These are phyloP conservation scores for Taiwanofungus camphoratus DNA, from an alignment of 1,284 basidiomycete species.

Conservation along the genomic window DNA sequence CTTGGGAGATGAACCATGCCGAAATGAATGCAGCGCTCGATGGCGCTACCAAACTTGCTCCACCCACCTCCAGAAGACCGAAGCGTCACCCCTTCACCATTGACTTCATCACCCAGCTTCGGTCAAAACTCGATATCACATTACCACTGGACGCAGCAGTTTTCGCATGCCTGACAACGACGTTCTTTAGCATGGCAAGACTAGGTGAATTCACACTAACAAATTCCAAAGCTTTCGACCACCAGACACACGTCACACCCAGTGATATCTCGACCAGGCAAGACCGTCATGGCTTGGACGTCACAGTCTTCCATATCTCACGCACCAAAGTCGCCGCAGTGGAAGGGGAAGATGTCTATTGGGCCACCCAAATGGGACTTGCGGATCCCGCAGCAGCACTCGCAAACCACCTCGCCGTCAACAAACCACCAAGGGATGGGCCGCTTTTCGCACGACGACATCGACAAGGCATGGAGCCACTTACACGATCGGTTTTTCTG, in stretches of 20 bases:
- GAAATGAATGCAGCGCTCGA: constrained; percentile 15
- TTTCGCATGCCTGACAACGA: constrained; percentile 4
- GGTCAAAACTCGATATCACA: background rate
- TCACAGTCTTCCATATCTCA: constrained; percentile 1
- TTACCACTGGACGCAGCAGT: constrained; percentile 5
- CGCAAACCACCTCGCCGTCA: constrained; percentile 5
- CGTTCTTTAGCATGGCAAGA: constrained; percentile 1
- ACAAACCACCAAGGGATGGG: background rate
- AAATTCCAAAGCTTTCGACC: constrained; percentile 1
- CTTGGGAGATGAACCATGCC: constrained; percentile 22
- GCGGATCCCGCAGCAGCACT: constrained; percentile 2
- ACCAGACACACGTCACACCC: background rate
- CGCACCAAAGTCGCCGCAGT: background rate
- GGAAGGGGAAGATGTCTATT: constrained; percentile 7
- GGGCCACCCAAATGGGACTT: constrained; percentile 1
- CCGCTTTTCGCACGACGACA: constrained; percentile 5
- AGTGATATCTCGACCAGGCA: background rate
- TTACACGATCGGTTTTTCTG: constrained; percentile 1
- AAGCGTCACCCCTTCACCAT: background rate
- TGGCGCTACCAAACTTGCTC: background rate
- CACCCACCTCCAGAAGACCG: background rate
- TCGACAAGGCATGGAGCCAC: background rate
- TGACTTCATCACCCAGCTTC: background rate
- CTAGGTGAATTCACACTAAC: constrained; percentile 3
- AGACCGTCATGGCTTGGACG: constrained; percentile 1